phyloP scores from a whole-genome alignment of 2,329 filamentous ascomycete genomes.

The Fusarium pilosicola region DNA sequence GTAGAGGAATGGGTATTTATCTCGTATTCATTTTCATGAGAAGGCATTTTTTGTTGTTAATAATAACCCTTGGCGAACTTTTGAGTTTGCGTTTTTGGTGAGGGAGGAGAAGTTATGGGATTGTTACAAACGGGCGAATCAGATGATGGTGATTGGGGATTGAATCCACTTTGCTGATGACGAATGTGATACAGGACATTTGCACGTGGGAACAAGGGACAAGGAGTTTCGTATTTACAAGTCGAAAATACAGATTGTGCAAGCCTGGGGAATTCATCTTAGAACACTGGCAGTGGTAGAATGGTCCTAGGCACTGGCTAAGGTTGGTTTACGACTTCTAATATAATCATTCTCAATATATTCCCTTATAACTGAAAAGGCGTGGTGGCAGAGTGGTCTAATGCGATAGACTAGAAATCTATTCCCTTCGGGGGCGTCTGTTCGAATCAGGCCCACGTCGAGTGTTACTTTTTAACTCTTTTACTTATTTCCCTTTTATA shows the following conservation, averaged over 20 bases:
- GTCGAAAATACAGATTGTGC: not conserved
- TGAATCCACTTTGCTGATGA: not conserved
- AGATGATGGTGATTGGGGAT: not conserved
- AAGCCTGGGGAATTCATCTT: not conserved
- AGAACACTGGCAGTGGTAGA: not conserved
- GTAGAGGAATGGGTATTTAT: not conserved
- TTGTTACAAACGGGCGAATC: not conserved
- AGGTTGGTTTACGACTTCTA: fast-evolving
- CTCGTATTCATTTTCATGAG: not conserved
- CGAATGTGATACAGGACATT: not conserved
- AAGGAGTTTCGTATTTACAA: not conserved
- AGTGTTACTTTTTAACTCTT: not conserved
- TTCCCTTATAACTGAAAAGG: fast-evolving
- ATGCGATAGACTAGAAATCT: constrained; percentile 34
- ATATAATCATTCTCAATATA: fast-evolving
- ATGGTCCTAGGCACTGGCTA: fast-evolving
- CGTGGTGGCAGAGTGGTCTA: constrained; percentile 32
- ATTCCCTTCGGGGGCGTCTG: constrained; percentile 31
- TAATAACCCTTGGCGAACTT: not conserved
- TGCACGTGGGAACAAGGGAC: not conserved
- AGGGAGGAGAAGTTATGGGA: not conserved
- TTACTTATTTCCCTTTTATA: fast-evolving
- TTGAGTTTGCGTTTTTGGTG: not conserved
- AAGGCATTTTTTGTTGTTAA: not conserved
- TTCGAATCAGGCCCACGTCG: constrained; percentile 31